Evolutionary conservation across 2,329 filamentous ascomycete genomes (phyloP).

Genomic region (Didymella glomerata): DNA sequence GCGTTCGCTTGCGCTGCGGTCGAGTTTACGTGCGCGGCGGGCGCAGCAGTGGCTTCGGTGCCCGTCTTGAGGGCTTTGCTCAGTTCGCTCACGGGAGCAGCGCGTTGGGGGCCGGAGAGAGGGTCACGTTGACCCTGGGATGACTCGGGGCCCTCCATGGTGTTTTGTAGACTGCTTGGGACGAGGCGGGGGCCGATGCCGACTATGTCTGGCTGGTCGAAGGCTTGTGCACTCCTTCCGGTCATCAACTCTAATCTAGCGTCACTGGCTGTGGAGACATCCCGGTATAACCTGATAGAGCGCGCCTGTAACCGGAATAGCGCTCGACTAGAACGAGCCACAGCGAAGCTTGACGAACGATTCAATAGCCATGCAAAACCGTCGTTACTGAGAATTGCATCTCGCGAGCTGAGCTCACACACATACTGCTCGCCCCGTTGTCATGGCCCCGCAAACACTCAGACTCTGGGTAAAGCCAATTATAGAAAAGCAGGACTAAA

Average conservation of each 20-base stretch:
- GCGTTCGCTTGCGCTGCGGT: slow-evolving; percentile 12
- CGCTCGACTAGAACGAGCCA: slow-evolving; percentile 1
- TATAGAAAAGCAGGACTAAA: slow-evolving; percentile 7
- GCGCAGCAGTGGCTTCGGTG: slow-evolving; percentile 7
- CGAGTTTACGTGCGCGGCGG: slow-evolving; percentile 13
- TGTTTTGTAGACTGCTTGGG: slow-evolving; percentile 33
- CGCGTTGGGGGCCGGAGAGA: slow-evolving; percentile 27
- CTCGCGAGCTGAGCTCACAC: background rate
- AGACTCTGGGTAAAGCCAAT: slow-evolving; percentile 4
- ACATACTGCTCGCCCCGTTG: slow-evolving; percentile 5
- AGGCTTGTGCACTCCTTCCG: slow-evolving; percentile 18
- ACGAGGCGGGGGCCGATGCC: slow-evolving; percentile 38
- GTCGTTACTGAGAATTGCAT: background rate
- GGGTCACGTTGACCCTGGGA: slow-evolving; percentile 24
- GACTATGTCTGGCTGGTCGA: slow-evolving; percentile 33
- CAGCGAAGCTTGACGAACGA: background rate
- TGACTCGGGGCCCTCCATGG: slow-evolving; percentile 44
- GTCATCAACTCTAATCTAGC: slow-evolving; percentile 20
- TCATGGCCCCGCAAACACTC: slow-evolving; percentile 6
- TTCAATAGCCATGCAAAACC: slow-evolving; percentile 1
- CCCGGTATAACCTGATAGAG: slow-evolving; percentile 9
- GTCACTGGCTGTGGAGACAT: slow-evolving; percentile 12
- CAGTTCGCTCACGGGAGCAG: slow-evolving; percentile 23
- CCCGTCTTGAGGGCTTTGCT: slow-evolving; percentile 17
- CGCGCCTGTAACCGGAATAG: slow-evolving; percentile 15